Percentiles rank a stretch among this genome's conserved stretches.
phyloP scores from a whole-genome alignment of 257 asterid genomes.

The Cordia subcordata region DNA sequence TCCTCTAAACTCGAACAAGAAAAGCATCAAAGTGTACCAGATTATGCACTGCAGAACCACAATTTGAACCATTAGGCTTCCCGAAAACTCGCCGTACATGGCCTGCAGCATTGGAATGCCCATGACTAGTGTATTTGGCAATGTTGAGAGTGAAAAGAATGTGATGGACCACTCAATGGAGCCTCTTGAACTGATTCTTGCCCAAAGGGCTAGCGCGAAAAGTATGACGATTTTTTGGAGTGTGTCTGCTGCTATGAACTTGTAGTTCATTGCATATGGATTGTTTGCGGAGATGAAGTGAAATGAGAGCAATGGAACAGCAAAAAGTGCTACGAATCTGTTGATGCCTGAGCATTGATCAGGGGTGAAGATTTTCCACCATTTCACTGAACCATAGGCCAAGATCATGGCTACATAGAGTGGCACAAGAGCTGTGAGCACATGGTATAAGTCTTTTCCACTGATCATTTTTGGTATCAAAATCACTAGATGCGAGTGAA shows the following conservation, averaged over 20 bases:
- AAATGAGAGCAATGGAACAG: too few relatives aligned
- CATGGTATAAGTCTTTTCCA: conserved; percentile 49
- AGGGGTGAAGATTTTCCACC: too few relatives aligned
- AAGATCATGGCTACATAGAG: too few relatives aligned
- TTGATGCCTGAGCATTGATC: conserved; percentile 79
- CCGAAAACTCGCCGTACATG: too few relatives aligned
- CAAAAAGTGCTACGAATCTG: conserved; percentile 66
- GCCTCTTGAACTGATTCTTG: conserved; percentile 40
- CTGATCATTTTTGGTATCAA: conserved; percentile 33
- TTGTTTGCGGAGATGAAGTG: conserved; percentile 73
- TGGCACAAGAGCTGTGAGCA: conserved; percentile 66
- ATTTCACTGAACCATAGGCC: conserved; percentile 68
- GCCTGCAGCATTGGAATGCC: too few relatives aligned
- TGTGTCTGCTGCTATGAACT: conserved; percentile 75
- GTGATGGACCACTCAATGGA: conserved; percentile 69
- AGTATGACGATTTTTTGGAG: conserved; percentile 58
- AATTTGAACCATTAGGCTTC: too few relatives aligned
- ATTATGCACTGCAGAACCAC: too few relatives aligned
- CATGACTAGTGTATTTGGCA: too few relatives aligned
- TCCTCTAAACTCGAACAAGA: too few relatives aligned
- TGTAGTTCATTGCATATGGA: conserved; percentile 60
- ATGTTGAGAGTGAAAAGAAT: too few relatives aligned
- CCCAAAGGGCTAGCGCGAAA: conserved; percentile 47
- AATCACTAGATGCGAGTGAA: too few relatives aligned
- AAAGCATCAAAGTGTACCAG: conserved; percentile 71